These are phyloP conservation scores for Bipolaris zeicola DNA, from an alignment of 2,329 filamentous ascomycete species.

Conservation along the genomic window DNA sequence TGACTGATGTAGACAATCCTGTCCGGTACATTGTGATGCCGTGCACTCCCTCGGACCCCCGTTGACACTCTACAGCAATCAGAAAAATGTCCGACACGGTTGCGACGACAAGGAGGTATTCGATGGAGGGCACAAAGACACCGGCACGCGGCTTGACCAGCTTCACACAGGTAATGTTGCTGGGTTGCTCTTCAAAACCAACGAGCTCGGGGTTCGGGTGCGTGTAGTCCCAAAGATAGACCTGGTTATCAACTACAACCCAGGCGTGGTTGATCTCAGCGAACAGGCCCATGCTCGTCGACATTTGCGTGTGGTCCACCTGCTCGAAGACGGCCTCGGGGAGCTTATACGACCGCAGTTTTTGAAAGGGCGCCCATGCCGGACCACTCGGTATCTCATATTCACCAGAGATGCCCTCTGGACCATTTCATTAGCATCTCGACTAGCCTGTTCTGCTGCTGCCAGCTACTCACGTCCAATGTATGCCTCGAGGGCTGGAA, in stretches of 20 bases:
- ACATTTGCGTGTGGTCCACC: slow-evolving; percentile 84
- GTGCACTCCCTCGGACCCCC: slow-evolving; percentile 69
- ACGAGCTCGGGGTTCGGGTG: slow-evolving; percentile 88
- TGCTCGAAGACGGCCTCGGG: slow-evolving; percentile 92
- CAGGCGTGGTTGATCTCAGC: slow-evolving; percentile 94
- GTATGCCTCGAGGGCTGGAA: slow-evolving; percentile 88
- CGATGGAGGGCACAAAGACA: slow-evolving; percentile 86
- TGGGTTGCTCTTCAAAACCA: slow-evolving; percentile 86
- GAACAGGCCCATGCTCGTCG: slow-evolving; percentile 94
- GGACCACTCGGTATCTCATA: slow-evolving; percentile 75
- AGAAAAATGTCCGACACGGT: slow-evolving; percentile 84
- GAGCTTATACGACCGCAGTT: slow-evolving; percentile 83
- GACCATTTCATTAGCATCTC: slow-evolving; percentile 36
- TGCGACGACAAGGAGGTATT: slow-evolving; percentile 85
- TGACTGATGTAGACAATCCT: slow-evolving; percentile 78
- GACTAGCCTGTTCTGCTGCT: neutral
- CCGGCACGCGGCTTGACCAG: slow-evolving; percentile 82
- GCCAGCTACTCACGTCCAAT: slow-evolving; percentile 71
- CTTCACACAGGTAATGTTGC: slow-evolving; percentile 89
- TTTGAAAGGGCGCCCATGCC: slow-evolving; percentile 89
- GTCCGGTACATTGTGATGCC: slow-evolving; percentile 85
- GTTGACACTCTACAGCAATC: slow-evolving; percentile 76
- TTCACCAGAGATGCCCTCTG: slow-evolving; percentile 88
- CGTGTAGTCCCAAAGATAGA: slow-evolving; percentile 98
- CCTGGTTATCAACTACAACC: slow-evolving; percentile 91